Base-by-base conservation (phyloP, 768 basidiomycete species). In the Crucibulum laeve region DNA sequence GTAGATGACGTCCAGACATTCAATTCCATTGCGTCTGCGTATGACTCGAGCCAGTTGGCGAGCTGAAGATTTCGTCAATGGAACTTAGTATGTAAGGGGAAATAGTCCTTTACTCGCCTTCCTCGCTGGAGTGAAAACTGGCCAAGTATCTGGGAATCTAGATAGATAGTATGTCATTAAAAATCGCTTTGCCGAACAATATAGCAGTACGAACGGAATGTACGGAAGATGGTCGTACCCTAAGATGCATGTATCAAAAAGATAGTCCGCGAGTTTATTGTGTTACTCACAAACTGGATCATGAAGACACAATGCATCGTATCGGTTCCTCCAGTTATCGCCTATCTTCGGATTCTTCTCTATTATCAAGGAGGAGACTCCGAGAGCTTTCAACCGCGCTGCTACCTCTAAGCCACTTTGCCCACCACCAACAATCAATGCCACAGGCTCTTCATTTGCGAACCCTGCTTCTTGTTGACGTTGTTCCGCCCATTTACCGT, bases 1-100 rank as follows among this genome's bases (percentile, higher is more conserved):
- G 50, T 64, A 0, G 77, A 64, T 0, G 77, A 73, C 0, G 73
- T 78, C 84, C 82, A 85, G 7, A 81, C 73, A 44, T 82, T 75
- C 30, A 87, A 57, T 43, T 85, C 84, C 25, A 84, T 65, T 3
- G 68, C 55, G 3, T 75, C 65, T 0, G 76, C 81, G 47, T 85
- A 87, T 3, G 62, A 64, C 53, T 86, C 83, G 13, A 85, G 60
- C 77, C 80, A 86, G 48, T 79, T 76, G 1, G 75, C 83, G n/a
- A 86, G 68, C 76, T 80, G 10, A 25, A 47, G 4, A 18, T 13
- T 33, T 22, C 38, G 19, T 11, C 18, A 19, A 15, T 24, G 32
- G 21, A 34, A 19, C 10, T 17, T 6, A 14, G 21, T 5, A 23
- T 40, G 23, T 8, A n/a, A 26, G 0, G 38, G 5, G 23, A 18